Base-by-base conservation (phyloP, 2,329 filamentous ascomycete species). In the Penicillium sp. region DNA sequence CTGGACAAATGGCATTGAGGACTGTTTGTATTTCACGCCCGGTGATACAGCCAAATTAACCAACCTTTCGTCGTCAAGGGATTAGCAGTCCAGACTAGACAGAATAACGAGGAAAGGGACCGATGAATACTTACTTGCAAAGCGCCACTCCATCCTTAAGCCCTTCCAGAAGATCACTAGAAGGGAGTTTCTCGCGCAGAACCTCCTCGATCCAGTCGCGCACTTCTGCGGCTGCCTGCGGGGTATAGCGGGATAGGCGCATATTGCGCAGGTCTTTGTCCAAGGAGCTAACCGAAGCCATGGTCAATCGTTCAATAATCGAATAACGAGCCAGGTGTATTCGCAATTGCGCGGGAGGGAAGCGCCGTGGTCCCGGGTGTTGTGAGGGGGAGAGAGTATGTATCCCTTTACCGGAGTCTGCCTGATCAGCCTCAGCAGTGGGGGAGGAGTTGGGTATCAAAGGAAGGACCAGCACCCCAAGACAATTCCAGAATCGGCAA, bases 1-100 rank as follows among this genome's bases (percentile, higher is more conserved):
- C 75, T 99, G 94, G 36, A 97, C 93, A 71, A 99, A 99, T 0
- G 94, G 94, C 93, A 97, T 97, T 36, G 86, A 78, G 1, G 92
- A 96, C 70, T 88, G 82, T 77, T 97, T 97, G 83, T 89, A 97
- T 73, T 88, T 91, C 76, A 96, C 84, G 28, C 88, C 88, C 0
- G 90, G 90, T 14, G 87, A 84, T 23, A 90, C 89, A 33, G 89
- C 75, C 52, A 93, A 81, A 70, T 96, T 97, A 67, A 91, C 84
- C 48, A 97, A 86, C 69, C 91, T 94, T 24, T 42, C 61, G 67
- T 65, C 39, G 8, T 19, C 53, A 36, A 56, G 48, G 29, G 49
- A 52, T 72, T 49, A 73, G 65, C 61, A 61, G 46, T n/a, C n/a
- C n/a, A n/a, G 18, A 10, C 13, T 11, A 21, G 10, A 60, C 50